A percentile compares a stretch with the other conserved stretches of the same genome.
Conservation (phyloP, 129 eudicot species). For the Lactuca sativa region DNA sequence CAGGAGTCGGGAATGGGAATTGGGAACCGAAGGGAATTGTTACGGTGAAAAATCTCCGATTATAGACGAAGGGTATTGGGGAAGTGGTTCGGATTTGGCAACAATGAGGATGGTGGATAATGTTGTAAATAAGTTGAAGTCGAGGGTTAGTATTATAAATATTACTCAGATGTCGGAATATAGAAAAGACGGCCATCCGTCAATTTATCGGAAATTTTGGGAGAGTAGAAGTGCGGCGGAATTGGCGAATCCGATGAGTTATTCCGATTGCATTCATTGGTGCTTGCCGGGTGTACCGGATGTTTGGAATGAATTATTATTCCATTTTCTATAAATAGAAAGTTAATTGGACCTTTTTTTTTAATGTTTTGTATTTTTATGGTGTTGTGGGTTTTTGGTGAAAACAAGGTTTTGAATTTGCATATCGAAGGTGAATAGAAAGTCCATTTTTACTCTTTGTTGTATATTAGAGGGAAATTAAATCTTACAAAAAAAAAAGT, state of each 20-base stretch:
- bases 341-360: background rate
- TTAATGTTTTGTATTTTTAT: background rate
- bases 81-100: slow-evolving; percentile 78
- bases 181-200: slow-evolving; percentile 91
- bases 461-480: background rate
- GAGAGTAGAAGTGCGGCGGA: slow-evolving; percentile 61
- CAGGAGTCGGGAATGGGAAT: slow-evolving; percentile 89
- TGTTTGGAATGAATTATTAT: slow-evolving; percentile 83
- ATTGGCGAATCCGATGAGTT: slow-evolving; percentile 62
- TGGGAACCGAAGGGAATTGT: slow-evolving; percentile 79
- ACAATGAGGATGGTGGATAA: slow-evolving; percentile 85
- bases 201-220: slow-evolving; percentile 92
- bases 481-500: too few relatives aligned
- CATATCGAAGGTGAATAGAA: background rate
- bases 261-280: slow-evolving; percentile 98
- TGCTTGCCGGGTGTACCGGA: slow-evolving; percentile 98
- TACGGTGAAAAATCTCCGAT: slow-evolving; percentile 67
- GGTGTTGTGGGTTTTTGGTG: background rate
- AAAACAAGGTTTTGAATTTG: slow-evolving; percentile 8
- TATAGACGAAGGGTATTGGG: slow-evolving; percentile 64
- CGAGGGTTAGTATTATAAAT: slow-evolving; percentile 74
- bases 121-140: slow-evolving; percentile 48
- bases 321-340: slow-evolving; percentile 49
- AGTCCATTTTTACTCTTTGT: background rate
- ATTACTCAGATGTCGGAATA: slow-evolving; percentile 97